These are phyloP conservation scores for Pleurotus salmoneostramineus DNA, from an alignment of 768 basidiomycete genomes.

Conservation along the genomic window DNA sequence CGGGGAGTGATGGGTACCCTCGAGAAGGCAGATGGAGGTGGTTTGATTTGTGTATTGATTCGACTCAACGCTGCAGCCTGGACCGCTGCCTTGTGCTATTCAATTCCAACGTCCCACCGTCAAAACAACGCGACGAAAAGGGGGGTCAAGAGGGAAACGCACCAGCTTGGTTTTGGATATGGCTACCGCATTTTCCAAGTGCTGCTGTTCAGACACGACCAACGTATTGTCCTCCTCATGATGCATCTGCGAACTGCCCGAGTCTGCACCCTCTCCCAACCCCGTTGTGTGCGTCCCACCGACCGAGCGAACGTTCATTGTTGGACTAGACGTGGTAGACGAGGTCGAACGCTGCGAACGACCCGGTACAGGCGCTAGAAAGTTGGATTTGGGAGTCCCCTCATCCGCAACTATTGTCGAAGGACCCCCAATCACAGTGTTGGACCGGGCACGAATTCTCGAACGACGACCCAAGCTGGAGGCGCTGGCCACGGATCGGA, in stretches of 20 bases:
- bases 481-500: conserved; percentile 46
- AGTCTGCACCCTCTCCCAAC: conserved; percentile 1
- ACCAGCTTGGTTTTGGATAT: conserved; percentile 31
- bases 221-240: conserved; percentile 6
- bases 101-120: not conserved
- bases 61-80: conserved; percentile 18
- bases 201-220: not conserved
- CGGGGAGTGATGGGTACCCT: conserved; percentile 39
- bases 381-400: not conserved
- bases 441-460: conserved; percentile 51
- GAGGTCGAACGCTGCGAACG: not conserved
- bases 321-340: conserved; percentile 3
- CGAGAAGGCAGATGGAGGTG: conserved; percentile 44
- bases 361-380: not conserved
- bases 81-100: conserved; percentile 30
- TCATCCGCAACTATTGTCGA: not conserved
- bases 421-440: conserved; percentile 33
- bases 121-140: not conserved
- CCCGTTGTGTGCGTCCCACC: not conserved
- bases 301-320: conserved; percentile 1
- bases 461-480: conserved; percentile 50
- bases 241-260: conserved; percentile 6
- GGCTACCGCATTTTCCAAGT: not conserved
- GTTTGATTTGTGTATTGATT: conserved; percentile 16
- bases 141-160: conserved; percentile 17